phyloP scores from a whole-genome alignment of 2,329 filamentous ascomycete species.

The Aspergillus vadensis region DNA sequence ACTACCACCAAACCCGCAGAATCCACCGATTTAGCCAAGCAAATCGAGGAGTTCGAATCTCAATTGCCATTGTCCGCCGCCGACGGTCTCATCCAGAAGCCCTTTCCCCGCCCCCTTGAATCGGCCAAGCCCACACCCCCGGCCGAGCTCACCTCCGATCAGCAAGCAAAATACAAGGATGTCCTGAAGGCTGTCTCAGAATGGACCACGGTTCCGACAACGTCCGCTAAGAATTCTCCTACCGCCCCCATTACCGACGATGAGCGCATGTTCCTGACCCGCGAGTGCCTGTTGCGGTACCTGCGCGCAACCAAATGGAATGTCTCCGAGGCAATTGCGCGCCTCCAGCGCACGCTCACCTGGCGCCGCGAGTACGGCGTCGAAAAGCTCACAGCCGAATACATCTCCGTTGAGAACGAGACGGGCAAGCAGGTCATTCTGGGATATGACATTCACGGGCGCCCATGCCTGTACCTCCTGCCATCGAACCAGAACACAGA shows the following conservation, averaged over 20 bases:
- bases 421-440: slow-evolving; percentile 92
- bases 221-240: slow-evolving; percentile 59
- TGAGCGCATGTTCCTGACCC: slow-evolving; percentile 87
- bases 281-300: slow-evolving; percentile 89
- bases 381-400: slow-evolving; percentile 71
- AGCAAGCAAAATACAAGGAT: slow-evolving; percentile 77
- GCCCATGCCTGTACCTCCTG: slow-evolving; percentile 89
- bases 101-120: slow-evolving; percentile 60
- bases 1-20: slow-evolving; percentile 10
- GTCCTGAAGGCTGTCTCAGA: slow-evolving; percentile 69
- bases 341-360: slow-evolving; percentile 76
- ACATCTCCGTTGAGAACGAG: slow-evolving; percentile 91
- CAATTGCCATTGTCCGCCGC: slow-evolving; percentile 41
- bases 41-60: slow-evolving; percentile 22
- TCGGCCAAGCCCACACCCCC: slow-evolving; percentile 59
- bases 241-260: slow-evolving; percentile 69
- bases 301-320: slow-evolving; percentile 93
- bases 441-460: slow-evolving; percentile 80
- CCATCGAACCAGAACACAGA: slow-evolving; percentile 93
- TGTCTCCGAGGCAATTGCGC: slow-evolving; percentile 71
- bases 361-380: slow-evolving; percentile 93
- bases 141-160: slow-evolving; percentile 69
- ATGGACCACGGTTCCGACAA: slow-evolving; percentile 71
- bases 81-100: slow-evolving; percentile 54
- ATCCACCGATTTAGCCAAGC: slow-evolving; percentile 8